Percentiles rank a stretch among this genome's conserved stretches.
Evolutionary conservation across 2,329 filamentous ascomycete species (phyloP).

Genomic region (Onygenales sp.): DNA sequence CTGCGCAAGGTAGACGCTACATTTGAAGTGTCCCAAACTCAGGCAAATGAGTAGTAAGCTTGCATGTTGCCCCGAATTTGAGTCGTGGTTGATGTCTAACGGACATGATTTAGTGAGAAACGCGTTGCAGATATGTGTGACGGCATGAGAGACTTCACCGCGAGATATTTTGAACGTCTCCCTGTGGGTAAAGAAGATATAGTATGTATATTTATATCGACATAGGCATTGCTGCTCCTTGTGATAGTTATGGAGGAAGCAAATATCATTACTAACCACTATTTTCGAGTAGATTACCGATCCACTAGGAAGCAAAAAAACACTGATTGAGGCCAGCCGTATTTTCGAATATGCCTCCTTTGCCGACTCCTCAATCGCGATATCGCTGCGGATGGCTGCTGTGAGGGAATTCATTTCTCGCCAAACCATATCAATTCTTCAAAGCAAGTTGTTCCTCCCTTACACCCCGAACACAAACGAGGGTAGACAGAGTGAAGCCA

Average conservation of each 20-base stretch:
- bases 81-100: neutral
- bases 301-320: neutral
- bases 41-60: too few species aligned
- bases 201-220: neutral
- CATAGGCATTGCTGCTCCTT: too few species aligned
- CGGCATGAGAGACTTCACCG: neutral
- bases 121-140: neutral
- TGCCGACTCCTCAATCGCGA: neutral
- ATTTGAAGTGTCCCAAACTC: too few species aligned
- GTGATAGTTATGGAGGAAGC: too few species aligned
- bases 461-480: neutral
- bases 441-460: neutral
- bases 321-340: conserved; percentile 1
- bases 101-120: neutral
- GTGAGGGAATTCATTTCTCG: conserved; percentile 1
- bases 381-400: conserved; percentile 1
- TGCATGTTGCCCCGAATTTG: too few species aligned
- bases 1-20: too few species aligned
- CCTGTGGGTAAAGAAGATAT: neutral
- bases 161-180: neutral
- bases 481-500: neutral
- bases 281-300: neutral
- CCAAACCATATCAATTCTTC: neutral
- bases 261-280: neutral
- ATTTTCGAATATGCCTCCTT: conserved; percentile 4